Base-by-base conservation (phyloP, 306 rosid genomes). In the Prunus campanulata region DNA sequence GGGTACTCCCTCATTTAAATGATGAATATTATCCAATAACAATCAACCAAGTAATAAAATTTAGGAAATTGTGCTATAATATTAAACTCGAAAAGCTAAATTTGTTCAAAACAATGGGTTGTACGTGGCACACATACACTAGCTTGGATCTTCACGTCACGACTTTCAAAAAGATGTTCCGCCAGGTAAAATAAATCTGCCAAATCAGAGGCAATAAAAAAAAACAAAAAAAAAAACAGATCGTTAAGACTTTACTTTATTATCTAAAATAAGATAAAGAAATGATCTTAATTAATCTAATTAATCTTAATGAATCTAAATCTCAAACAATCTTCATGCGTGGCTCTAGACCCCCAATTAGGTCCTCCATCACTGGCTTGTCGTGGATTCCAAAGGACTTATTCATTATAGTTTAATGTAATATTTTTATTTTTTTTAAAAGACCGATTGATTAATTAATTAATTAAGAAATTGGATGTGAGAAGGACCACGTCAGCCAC, bases 311-410 rank as follows among this genome's bases (percentile, higher is more conserved):
- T 39, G 44, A 39, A 76, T 49, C 8, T 75, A 75, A 74, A 24
- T 46, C 46, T 69, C 20, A 11, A 18, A 47, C 56, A 52, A 48
- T 32, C 49, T 20, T 46, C 39, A 47, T 8, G 24, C 44, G 70
- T 32, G 80, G 84, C 70, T 46, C 6, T 42, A n/a, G 54, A 24
- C 56, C 60, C 24, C 51, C 50, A 35, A 70, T 66, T 35, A 49
- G 44, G 66, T 27, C 74, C 55, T 65, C 73, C 24, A 30, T 11
- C 48, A 64, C 50, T 68, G 84, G 78, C 86, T 56, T 46, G 64
- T 77, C 78, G 88, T 84, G 92, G 93, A 90, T 83, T 87, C 85
- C 87, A 89, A 88, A 78, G 35, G 86, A 60, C 77, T 55, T 61
- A 68, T 86, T 78, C 78, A 85, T 83, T 86, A 29, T 47, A 63